Evolutionary conservation across 169 alveolate species (phyloP), one percentile per base, ranked within the genome.

Genomic region (Plasmodium chabaudi): DNA sequence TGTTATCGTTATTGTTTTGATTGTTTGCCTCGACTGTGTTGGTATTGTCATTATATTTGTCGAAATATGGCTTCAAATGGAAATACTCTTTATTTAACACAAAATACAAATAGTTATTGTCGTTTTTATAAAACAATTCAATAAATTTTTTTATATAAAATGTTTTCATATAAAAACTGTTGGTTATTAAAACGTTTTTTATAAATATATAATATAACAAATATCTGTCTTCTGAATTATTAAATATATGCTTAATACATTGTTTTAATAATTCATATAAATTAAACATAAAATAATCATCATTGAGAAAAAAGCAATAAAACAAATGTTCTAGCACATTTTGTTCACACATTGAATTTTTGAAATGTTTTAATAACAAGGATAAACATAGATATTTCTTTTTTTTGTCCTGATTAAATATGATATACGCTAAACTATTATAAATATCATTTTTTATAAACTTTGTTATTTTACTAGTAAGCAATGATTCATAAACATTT

Each of bases 331-430:
- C 91, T 56, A 86, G 53, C 6, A 86, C 63, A 12, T 71, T 86
- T 70, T 65, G 69, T 70, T 63, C 87, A 86, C 86, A 86, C 87
- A 86, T 86, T 39, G 75, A 86, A 4, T 86, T 63, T 59, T 86
- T 86, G 71, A 70, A 86, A 70, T 86, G 44, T 44, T 69, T 86
- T 46, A 86, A 59, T 64, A 86, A 70, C 17, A 86, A 70, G 7
- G 91, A 86, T 7, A 86, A 56, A 53, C 86, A 69, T 53, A 86
- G 27, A 44, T 70, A 86, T 71, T 71, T 86, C 23, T 71, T 86
- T 60, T 86, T 86, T 56, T 86, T 86, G 60, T 86, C 91, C 34
- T 86, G 91, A 44, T 86, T 57, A 86, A 69, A 86, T 69, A 86
- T 70, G 47, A 86, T 86, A 86, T 86, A 86, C 21, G 69, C 60